Evolutionary conservation across 306 rosid genomes (phyloP), one percentile per base, ranked within the genome.

Genomic region (Herpetospermum pedunculosum): DNA sequence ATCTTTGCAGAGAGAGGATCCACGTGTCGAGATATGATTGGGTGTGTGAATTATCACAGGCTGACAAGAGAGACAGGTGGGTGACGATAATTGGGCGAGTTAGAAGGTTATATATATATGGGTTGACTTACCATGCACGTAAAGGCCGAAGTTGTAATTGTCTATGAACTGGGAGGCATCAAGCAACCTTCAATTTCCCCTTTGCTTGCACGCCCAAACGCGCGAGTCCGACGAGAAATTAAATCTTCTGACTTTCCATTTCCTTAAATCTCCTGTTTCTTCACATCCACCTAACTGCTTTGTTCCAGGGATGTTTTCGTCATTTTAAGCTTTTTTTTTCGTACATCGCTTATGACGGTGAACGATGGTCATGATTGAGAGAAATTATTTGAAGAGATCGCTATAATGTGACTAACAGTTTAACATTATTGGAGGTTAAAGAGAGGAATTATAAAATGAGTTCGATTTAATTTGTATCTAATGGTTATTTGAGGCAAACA

Each of bases 61-160:
- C 4, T 28, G 48, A 32, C 6, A 28, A n/a, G 10, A 60, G 11
- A n/a, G 63, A 34, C 60, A 72, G 21, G 32, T 72, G 63, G 76
- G 26, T 4, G 32, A 73, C 38, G 5, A 8, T 38, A 3, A 67
- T 14, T 67, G 53, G 73, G 0, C 2, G 63, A 38, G 25, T 26
- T n/a, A n/a, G n/a, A n/a, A n/a, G n/a, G n/a, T n/a, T n/a, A n/a
- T n/a, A n/a, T n/a, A n/a, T n/a, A n/a, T n/a, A n/a, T 43, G 74
- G 77, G 82, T 80, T 91, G 79, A 86, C 95, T 94, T 89, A 77
- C 84, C 91, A 89, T 88, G 87, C 96, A 94, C 97, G 97, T 85
- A 91, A 94, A 94, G 96, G 82, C 75, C 3, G 68, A 74, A 73
- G 46, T 62, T 80, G 81, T 79, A 72, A 44, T 82, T 94, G 97